Percentiles rank a stretch among this genome's conserved stretches.
Evolutionary conservation across 164 flowering plant genomes (phyloP).

Genomic region (Euptelea pleiosperma): DNA sequence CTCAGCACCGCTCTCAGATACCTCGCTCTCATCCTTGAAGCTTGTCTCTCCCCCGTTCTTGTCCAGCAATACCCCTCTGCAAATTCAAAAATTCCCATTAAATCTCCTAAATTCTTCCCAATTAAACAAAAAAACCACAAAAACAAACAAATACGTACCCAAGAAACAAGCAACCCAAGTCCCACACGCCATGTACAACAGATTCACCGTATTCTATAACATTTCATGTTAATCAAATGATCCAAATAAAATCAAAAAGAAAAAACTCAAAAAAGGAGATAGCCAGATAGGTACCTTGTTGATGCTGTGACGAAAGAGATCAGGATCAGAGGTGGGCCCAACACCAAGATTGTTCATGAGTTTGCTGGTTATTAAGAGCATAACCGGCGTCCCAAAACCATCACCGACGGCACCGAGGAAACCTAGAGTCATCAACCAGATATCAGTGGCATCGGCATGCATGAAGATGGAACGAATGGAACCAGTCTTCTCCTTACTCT

Average conservation of each 20-base stretch:
- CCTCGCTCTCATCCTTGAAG: slow-evolving; percentile 61
- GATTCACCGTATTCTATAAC: slow-evolving; percentile 41
- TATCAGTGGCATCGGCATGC: slow-evolving; percentile 24
- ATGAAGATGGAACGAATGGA: slow-evolving; percentile 23
- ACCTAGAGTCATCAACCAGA: slow-evolving; percentile 21
- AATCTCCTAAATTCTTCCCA: too few species aligned
- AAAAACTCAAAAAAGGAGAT: neutral
- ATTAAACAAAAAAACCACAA: neutral
- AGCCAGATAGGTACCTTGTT: slow-evolving; percentile 12
- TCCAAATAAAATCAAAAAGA: neutral
- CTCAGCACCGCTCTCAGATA: slow-evolving; percentile 76
- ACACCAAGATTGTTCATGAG: slow-evolving; percentile 27
- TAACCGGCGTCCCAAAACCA: slow-evolving; percentile 19
- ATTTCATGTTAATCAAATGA: neutral
- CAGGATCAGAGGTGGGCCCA: slow-evolving; percentile 8
- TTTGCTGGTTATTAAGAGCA: slow-evolving; percentile 16
- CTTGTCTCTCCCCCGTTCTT: slow-evolving; percentile 82
- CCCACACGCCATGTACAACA: slow-evolving; percentile 45
- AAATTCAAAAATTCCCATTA: neutral
- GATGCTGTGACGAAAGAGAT: slow-evolving; percentile 13
- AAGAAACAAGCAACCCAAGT: slow-evolving; percentile 38
- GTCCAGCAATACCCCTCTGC: slow-evolving; percentile 92
- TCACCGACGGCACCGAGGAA: slow-evolving; percentile 26
- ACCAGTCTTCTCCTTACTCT: neutral
- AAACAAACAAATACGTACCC: slow-evolving; percentile 6